A percentile compares a stretch with the other conserved stretches of the same genome.
These are phyloP conservation scores for Tetrahymena borealis DNA, from an alignment of 73 alveolate species.

Conservation along the genomic window DNA sequence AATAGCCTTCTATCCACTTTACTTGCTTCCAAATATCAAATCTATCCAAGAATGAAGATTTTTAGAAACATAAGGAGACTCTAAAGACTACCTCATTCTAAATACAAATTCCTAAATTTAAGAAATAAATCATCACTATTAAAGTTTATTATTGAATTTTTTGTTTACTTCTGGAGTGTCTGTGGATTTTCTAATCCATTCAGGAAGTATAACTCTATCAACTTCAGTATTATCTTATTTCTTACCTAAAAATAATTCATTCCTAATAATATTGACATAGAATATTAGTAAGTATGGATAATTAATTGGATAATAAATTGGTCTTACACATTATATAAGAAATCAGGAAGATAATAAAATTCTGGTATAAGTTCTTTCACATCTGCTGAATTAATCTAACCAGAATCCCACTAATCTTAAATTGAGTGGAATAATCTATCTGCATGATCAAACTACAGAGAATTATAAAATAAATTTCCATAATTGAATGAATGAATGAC, in stretches of 20 bases:
- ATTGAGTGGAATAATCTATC: conserved; percentile 75
- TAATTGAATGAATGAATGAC: background rate
- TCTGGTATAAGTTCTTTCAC: conserved; percentile 96
- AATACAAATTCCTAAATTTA: conserved; percentile 44
- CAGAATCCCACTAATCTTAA: conserved; percentile 58
- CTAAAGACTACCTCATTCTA: conserved; percentile 58
- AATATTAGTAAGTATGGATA: background rate
- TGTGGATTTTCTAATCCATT: conserved; percentile 38
- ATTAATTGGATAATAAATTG: background rate
- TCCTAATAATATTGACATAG: background rate
- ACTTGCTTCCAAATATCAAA: conserved; percentile 77
- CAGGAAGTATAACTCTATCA: conserved; percentile 60
- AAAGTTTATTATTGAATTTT: too few species aligned
- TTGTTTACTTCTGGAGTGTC: conserved; percentile 50
- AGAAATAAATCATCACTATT: background rate
- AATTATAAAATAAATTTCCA: background rate
- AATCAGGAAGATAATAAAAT: conserved; percentile 73
- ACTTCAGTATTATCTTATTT: conserved; percentile 50
- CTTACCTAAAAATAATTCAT: conserved; percentile 65
- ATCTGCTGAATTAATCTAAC: conserved; percentile 61
- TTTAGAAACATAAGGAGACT: conserved; percentile 57
- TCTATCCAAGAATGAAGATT: conserved; percentile 80
- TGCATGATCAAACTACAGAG: conserved; percentile 77
- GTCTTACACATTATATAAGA: conserved; percentile 42
- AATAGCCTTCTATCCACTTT: conserved; percentile 66